A percentile compares a stretch with the other conserved stretches of the same genome.
These are phyloP conservation scores for Hansfordia pulvinata DNA, from an alignment of 2,329 filamentous ascomycete genomes.

Conservation along the genomic window DNA sequence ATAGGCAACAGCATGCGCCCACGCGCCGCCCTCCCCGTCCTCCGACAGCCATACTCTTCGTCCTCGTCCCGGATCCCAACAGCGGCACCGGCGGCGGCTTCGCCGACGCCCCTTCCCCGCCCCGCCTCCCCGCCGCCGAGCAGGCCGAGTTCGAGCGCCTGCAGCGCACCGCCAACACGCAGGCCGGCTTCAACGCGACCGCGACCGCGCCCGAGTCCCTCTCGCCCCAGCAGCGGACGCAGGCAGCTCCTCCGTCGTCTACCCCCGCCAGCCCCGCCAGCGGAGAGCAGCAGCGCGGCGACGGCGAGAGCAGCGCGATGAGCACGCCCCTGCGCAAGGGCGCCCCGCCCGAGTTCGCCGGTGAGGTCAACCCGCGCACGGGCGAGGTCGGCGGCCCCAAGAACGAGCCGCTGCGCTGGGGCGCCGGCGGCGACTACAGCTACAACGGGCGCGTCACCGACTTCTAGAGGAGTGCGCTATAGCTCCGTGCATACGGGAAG, in stretches of 20 bases:
- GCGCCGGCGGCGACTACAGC: slow-evolving; percentile 65
- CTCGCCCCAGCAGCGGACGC: slow-evolving; percentile 2
- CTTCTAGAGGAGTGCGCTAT: slow-evolving; percentile 35
- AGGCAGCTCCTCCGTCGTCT: neutral
- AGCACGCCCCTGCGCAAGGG: slow-evolving; percentile 37
- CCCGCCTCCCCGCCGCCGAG: slow-evolving; percentile 56
- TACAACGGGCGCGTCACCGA: slow-evolving; percentile 93
- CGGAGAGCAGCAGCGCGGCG: neutral
- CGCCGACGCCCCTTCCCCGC: slow-evolving; percentile 54
- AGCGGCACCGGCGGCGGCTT: too few relatives aligned
- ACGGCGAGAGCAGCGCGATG: slow-evolving; percentile 1
- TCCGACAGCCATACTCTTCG: too few relatives aligned
- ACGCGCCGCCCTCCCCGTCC: too few relatives aligned
- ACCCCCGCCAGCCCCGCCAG: neutral
- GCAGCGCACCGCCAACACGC: slow-evolving; percentile 43
- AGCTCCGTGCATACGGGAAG: neutral
- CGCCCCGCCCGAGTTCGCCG: slow-evolving; percentile 81
- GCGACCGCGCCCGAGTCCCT: slow-evolving; percentile 5
- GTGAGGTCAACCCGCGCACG: slow-evolving; percentile 82
- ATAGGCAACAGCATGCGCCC: too few relatives aligned
- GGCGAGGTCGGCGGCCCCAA: slow-evolving; percentile 94
- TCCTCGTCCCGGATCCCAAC: too few relatives aligned
- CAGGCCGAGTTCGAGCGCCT: slow-evolving; percentile 56
- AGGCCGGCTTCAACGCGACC: slow-evolving; percentile 16
- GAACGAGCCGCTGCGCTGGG: slow-evolving; percentile 91